A percentile compares a stretch with the other conserved stretches of the same genome.
Evolutionary conservation across 148 eudicot species (phyloP).

Genomic region (Spergularia marina): DNA sequence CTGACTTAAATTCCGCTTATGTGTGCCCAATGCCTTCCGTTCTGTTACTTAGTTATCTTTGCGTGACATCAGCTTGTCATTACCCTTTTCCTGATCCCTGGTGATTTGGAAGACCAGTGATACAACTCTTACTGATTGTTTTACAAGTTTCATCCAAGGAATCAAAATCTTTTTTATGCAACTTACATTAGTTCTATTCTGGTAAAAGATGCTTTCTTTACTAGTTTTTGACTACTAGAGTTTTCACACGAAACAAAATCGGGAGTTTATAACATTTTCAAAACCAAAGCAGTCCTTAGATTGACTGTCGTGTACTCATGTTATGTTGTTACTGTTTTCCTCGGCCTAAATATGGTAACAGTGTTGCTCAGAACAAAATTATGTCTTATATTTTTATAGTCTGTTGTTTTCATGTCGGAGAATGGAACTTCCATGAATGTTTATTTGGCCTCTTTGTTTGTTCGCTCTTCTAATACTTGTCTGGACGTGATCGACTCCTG

Average conservation of each 20-base stretch:
- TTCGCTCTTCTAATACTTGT: conserved; percentile 13
- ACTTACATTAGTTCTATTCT: not conserved
- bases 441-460: not conserved
- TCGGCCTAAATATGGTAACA: not conserved
- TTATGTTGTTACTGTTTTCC: not conserved
- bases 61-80: too few relatives aligned
- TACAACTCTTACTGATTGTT: too few relatives aligned
- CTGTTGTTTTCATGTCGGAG: not conserved
- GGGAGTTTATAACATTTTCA: not conserved
- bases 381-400: too few relatives aligned
- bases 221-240: not conserved
- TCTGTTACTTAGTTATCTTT: too few relatives aligned
- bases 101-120: too few relatives aligned
- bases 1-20: too few relatives aligned
- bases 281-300: not conserved
- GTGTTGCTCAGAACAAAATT: not conserved
- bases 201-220: not conserved
- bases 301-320: not conserved
- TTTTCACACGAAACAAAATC: not conserved
- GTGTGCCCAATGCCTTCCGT: too few relatives aligned
- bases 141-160: too few relatives aligned
- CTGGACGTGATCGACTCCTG: conserved; percentile 21
- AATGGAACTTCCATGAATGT: not conserved
- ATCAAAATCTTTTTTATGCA: not conserved
- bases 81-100: too few relatives aligned